Evolutionary conservation across 2,329 filamentous ascomycete genomes (phyloP), one percentile per base, ranked within the genome.

Genomic region (Chrysoporthe austroafricana): DNA sequence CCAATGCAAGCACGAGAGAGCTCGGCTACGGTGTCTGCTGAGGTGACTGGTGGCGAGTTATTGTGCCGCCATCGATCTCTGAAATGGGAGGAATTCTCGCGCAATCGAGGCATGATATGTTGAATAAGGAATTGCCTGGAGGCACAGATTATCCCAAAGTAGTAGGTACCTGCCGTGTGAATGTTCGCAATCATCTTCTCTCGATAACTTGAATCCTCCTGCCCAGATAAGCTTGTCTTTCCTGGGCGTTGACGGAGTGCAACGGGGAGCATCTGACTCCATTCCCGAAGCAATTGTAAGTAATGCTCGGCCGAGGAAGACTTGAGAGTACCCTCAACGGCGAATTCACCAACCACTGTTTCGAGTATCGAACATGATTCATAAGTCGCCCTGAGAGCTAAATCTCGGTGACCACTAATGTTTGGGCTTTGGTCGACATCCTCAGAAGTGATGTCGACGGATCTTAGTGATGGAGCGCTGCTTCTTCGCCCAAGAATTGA

Each of bases 111-210:
- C 66, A 72, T 70, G n/a, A 70, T 50, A 18, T 70, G 65, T 4
- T 66, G 68, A 16, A 72, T 70, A 0, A 72, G 65, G 9, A 73
- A 66, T 26, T 67, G 70, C 11, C 71, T 63, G 4, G 72, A 72
- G 43, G 71, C 67, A 3, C 72, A 66, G 3, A 70, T 72, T 21
- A 72, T 70, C 36, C 69, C 72, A 63, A 73, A 73, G 57, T 73
- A 72, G 48, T 73, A 73, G 3, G 69, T 65, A n/a, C 71, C 68
- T 16, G 70, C 66, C 0, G 70, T 66, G 48, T 73, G 72, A 5
- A 72, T 63, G 7, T 67, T 69, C 16, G 69, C 72, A 43, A 72
- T 52, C 63, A 69, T 65, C 54, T 46, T 66, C 42, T 69, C 63
- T 39, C 67, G 59, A 11, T 69, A 64, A 7, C 36, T 52, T 2